Base-by-base conservation (phyloP, 2,329 filamentous ascomycete genomes). In the Phoma sp. region DNA sequence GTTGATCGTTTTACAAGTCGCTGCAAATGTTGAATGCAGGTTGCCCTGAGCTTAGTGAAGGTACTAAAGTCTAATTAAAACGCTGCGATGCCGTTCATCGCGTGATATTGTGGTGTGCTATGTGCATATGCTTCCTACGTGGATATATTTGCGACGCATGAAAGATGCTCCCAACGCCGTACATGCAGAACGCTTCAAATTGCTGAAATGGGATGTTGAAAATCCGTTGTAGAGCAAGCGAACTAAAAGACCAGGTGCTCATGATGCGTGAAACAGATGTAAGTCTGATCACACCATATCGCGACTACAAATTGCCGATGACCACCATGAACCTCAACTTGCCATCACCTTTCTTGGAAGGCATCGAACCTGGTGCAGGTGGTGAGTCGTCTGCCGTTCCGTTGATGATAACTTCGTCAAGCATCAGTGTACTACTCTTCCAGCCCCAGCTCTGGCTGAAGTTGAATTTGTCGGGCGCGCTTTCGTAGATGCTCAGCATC, bases 401-500 rank as follows among this genome's bases (percentile, higher is more conserved):
- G 21, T 56, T 68, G 11, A 68, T 57, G 1, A 50, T 57, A 11
- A 65, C 62, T 51, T 84, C 80, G 61, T 84, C 82, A 23, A 84
- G 66, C 74, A 84, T 83, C 57, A 85, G 69, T n/a, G 81, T 84
- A 62, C 78, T 82, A 58, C 81, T 84, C 76, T 84, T 85, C 83
- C 83, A 85, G 1, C 83, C 83, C 83, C 83, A 85, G 57, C 80
- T 83, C 71, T 86, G 83, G 39, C 79, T 81, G 65, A 85, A 85
- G 62, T 85, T 84, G 68, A 86, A 86, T 49, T 77, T 77, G 61
- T 85, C 83, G 1, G 83, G 83, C 4, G 82, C 82, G 38, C 77
- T 80, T 59, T 84, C 83, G 60, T 85, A 85, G n/a, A 85, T 82
- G 45, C 78, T 82, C 29, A 86, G 67, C 76, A 85, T 80, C 12